Percentiles rank a stretch among this genome's conserved stretches.
These are phyloP conservation scores for Colletotrichum endophyticum DNA, from an alignment of 2,329 filamentous ascomycete genomes.

Conservation along the genomic window DNA sequence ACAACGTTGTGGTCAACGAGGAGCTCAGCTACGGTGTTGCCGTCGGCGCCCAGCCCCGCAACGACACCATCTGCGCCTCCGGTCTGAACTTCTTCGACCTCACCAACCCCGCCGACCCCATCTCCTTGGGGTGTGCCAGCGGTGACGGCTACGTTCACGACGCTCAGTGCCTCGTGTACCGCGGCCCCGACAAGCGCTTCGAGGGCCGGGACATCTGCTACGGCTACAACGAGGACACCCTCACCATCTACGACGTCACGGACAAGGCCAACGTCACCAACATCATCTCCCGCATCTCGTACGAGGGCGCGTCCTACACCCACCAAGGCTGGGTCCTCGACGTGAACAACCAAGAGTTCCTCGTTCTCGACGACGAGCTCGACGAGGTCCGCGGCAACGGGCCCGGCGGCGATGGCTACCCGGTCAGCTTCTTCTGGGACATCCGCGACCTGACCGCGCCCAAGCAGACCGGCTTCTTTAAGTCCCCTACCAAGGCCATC, in stretches of 20 bases:
- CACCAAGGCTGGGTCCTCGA: constrained; percentile 64
- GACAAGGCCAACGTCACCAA: constrained; percentile 49
- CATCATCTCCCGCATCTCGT: constrained; percentile 57
- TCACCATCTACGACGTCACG: constrained; percentile 60
- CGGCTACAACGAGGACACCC: constrained; percentile 57
- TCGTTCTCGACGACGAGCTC: constrained; percentile 58
- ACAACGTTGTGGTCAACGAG: constrained; percentile 56
- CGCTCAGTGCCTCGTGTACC: constrained; percentile 62
- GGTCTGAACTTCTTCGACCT: constrained; percentile 65
- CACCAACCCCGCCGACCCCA: constrained; percentile 56
- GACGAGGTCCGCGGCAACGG: constrained; percentile 49
- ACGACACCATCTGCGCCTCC: constrained; percentile 43
- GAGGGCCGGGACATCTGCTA: constrained; percentile 59
- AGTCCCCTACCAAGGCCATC: constrained; percentile 43
- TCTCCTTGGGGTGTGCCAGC: constrained; percentile 55
- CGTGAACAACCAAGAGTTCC: constrained; percentile 45
- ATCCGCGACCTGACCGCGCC: constrained; percentile 47
- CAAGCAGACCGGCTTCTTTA: constrained; percentile 46
- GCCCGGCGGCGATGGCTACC: constrained; percentile 44
- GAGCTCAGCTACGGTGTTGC: constrained; percentile 52
- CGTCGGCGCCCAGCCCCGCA: constrained; percentile 44
- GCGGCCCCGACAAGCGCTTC: constrained; percentile 54
- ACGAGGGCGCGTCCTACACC: constrained; percentile 61
- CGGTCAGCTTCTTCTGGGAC: constrained; percentile 58
- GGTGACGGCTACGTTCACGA: constrained; percentile 66